Conservation (phyloP, 2,329 filamentous ascomycete genomes). For the Claviceps humidiphila region DNA sequence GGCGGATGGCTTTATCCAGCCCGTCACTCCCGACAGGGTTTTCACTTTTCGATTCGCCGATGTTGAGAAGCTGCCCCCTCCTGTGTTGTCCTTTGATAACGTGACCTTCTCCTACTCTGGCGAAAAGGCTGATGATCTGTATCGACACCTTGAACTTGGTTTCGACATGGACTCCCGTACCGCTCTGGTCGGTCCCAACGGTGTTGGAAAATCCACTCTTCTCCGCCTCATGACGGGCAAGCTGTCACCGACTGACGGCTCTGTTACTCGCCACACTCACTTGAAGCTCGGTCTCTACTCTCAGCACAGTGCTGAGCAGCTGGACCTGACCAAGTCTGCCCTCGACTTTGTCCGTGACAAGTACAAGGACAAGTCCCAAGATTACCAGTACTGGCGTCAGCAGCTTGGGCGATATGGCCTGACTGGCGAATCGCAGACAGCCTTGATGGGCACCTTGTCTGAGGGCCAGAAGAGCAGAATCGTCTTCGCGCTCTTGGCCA, state of each 20-base stretch:
- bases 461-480: slow-evolving; percentile 98
- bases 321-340: slow-evolving; percentile 93
- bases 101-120: slow-evolving; percentile 98
- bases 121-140: slow-evolving; percentile 76
- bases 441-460: slow-evolving; percentile 93
- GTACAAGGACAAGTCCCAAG: slow-evolving; percentile 77
- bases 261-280: slow-evolving; percentile 86
- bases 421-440: slow-evolving; percentile 84
- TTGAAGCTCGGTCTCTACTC: slow-evolving; percentile 97
- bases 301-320: slow-evolving; percentile 96
- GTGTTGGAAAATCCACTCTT: slow-evolving; percentile 96
- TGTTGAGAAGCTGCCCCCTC: slow-evolving; percentile 97
- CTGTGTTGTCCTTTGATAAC: slow-evolving; percentile 89
- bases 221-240: slow-evolving; percentile 94
- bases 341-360: slow-evolving; percentile 97
- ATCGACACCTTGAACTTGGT: slow-evolving; percentile 93
- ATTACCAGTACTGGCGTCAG: slow-evolving; percentile 99
- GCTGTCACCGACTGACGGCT: slow-evolving; percentile 69
- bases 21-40: slow-evolving; percentile 69
- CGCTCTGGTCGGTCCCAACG: slow-evolving; percentile 92
- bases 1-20: slow-evolving; percentile 95
- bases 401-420: slow-evolving; percentile 93
- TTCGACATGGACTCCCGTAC: slow-evolving; percentile 99
- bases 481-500: slow-evolving; percentile 90
- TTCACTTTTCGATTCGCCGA: slow-evolving; percentile 98